phyloP scores from a whole-genome alignment of 192 early-diverging fungal species.

The Backusella liffmaniae region DNA sequence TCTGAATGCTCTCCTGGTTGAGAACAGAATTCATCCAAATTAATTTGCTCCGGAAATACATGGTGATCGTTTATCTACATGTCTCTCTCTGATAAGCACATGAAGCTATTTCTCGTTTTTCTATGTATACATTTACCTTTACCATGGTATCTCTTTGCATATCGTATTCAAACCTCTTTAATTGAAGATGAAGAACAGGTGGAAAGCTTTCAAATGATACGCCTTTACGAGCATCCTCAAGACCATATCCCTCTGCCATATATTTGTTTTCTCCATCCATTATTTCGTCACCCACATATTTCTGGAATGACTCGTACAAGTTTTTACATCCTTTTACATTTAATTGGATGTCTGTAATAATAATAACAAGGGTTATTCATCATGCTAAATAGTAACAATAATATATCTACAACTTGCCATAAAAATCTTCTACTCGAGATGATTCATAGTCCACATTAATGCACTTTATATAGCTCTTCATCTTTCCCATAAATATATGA shows the following conservation, averaged over 20 bases:
- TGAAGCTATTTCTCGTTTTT: not conserved
- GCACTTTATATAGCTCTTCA: conserved; percentile 97
- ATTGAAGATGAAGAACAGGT: conserved; percentile 90
- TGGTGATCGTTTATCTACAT: conserved; percentile 88
- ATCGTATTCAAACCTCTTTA: conserved; percentile 98
- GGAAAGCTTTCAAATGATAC: conserved; percentile 92
- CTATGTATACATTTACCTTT: conserved; percentile 54
- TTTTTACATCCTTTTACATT: conserved; percentile 93
- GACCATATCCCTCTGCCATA: conserved; percentile 84
- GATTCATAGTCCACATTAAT: conserved; percentile 94
- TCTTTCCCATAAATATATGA: conserved; percentile 90
- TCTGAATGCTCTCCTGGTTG: not conserved
- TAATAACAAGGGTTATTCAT: not conserved
- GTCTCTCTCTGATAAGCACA: not conserved
- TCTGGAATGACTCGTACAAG: conserved; percentile 83
- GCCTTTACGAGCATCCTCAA: conserved; percentile 94
- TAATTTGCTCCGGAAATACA: conserved; percentile 19
- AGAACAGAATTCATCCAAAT: conserved; percentile 11
- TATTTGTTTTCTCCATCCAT: conserved; percentile 98
- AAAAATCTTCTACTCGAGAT: conserved; percentile 92
- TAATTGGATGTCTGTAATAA: conserved; percentile 81
- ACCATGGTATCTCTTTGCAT: conserved; percentile 84
- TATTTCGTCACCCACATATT: conserved; percentile 87
- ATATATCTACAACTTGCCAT: conserved; percentile 51
- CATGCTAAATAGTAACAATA: too few species aligned